Evolutionary conservation across 768 basidiomycete genomes (phyloP).

Genomic region (Tephrocybe sp.): DNA sequence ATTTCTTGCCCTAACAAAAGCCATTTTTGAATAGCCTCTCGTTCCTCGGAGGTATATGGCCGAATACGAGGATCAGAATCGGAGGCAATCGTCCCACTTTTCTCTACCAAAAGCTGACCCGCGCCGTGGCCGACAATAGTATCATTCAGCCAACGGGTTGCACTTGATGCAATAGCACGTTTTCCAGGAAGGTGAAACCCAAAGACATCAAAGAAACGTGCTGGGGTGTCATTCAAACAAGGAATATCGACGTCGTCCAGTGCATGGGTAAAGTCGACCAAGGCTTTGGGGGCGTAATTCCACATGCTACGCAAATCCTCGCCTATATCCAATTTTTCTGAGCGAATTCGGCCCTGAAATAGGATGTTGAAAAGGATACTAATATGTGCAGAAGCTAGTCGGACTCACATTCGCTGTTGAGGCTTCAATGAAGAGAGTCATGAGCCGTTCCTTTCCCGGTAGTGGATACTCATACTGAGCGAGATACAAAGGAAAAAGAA

Average conservation of each 20-base stretch:
- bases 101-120: constrained; percentile 19
- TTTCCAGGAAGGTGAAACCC: constrained; percentile 9
- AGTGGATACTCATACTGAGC: constrained; percentile 42
- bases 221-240: constrained; percentile 3
- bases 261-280: constrained; percentile 2
- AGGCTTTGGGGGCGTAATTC: constrained; percentile 3
- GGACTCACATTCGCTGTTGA: constrained; percentile 26
- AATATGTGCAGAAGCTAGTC: constrained; percentile 1
- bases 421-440: constrained; percentile 34
- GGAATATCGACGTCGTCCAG: constrained; percentile 9
- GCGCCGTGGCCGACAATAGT: constrained; percentile 12
- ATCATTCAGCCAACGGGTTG: constrained; percentile 12
- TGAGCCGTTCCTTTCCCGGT: constrained; percentile 8
- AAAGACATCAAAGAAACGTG: constrained; percentile 7
- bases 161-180: neutral
- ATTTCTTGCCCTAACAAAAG: constrained; percentile 33
- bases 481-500: constrained; percentile 66
- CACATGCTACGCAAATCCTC: constrained; percentile 8
- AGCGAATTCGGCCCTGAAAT: constrained; percentile 22
- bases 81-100: constrained; percentile 23
- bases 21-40: constrained; percentile 32
- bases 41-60: constrained; percentile 39
- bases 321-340: constrained; percentile 10
- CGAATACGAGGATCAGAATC: constrained; percentile 42
- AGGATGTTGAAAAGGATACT: neutral